These are phyloP conservation scores for Fusarium acutatum DNA, from an alignment of 2,329 filamentous ascomycete species.

Conservation along the genomic window DNA sequence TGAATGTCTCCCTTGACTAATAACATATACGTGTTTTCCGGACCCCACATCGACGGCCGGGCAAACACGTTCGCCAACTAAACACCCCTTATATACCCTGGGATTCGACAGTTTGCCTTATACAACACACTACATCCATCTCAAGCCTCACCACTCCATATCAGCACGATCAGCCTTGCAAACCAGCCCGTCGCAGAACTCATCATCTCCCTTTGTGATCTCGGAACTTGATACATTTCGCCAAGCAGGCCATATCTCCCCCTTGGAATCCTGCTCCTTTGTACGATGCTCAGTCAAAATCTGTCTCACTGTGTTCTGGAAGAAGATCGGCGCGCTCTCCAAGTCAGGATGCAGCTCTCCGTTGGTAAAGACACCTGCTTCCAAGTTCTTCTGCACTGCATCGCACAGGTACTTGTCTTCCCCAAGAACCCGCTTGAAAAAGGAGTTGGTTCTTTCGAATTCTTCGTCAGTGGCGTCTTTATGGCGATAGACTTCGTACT, in stretches of 20 bases:
- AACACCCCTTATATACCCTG: too few species aligned
- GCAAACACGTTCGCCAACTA: too few species aligned
- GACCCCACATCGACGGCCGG: too few species aligned
- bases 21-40: too few species aligned
- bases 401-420: constrained; percentile 71
- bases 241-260: neutral
- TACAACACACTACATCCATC: too few species aligned
- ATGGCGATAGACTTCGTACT: constrained; percentile 64
- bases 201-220: neutral
- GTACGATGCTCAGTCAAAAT: neutral
- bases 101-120: too few species aligned
- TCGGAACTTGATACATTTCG: neutral
- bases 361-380: constrained; percentile 58
- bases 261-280: neutral
- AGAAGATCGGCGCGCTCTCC: neutral
- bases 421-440: constrained; percentile 65
- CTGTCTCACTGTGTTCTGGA: neutral
- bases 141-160: neutral
- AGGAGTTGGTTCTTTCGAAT: constrained; percentile 62
- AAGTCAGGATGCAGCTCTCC: neutral
- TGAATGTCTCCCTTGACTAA: too few species aligned
- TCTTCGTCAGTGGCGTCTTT: constrained; percentile 64
- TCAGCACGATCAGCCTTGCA: neutral
- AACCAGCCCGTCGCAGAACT: neutral
- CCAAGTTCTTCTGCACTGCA: constrained; percentile 66